These are phyloP conservation scores for Aspergillus egyptiacus DNA, from an alignment of 495 filamentous ascomycete genomes.

Conservation along the genomic window DNA sequence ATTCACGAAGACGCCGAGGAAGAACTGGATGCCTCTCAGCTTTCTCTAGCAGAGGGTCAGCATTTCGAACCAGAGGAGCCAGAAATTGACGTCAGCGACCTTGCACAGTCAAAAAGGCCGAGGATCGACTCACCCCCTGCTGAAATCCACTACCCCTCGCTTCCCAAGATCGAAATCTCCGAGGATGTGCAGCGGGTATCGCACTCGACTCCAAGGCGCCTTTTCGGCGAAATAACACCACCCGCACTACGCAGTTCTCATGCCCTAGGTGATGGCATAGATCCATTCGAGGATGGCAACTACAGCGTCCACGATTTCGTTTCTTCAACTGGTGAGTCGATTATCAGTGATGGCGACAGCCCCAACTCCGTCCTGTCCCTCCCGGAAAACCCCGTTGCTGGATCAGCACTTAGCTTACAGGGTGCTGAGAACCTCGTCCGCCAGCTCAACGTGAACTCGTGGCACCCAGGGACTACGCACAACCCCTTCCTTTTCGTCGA, in stretches of 20 bases:
- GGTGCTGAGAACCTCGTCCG: conserved; percentile 63
- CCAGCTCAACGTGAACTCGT: conserved; percentile 61
- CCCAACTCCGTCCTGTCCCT: conserved; percentile 40
- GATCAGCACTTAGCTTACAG: conserved; percentile 53
- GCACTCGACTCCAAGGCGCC: conserved; percentile 38
- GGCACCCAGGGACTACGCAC: conserved; percentile 27
- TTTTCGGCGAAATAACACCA: conserved; percentile 76
- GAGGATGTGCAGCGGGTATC: conserved; percentile 26
- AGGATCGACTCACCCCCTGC: conserved; percentile 28
- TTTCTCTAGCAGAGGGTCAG: conserved; percentile 32
- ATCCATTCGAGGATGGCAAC: conserved; percentile 23
- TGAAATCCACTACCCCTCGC: conserved; percentile 38
- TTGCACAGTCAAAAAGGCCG: conserved; percentile 37
- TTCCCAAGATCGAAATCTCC: conserved; percentile 40
- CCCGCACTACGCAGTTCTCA: conserved; percentile 64
- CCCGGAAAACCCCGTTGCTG: conserved; percentile 33
- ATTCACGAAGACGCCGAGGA: conserved; percentile 44
- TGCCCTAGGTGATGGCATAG: conserved; percentile 34
- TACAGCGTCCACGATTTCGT: conserved; percentile 29
- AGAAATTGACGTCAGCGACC: conserved; percentile 27
- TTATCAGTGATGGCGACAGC: conserved; percentile 33
- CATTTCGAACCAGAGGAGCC: conserved; percentile 31
- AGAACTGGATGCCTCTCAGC: conserved; percentile 33
- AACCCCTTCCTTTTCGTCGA: conserved; percentile 30
- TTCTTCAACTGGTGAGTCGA: conserved; percentile 44